Percentiles rank a stretch among this genome's conserved stretches.
phyloP scores from a whole-genome alignment of 495 filamentous ascomycete genomes.

The Podospora comata region DNA sequence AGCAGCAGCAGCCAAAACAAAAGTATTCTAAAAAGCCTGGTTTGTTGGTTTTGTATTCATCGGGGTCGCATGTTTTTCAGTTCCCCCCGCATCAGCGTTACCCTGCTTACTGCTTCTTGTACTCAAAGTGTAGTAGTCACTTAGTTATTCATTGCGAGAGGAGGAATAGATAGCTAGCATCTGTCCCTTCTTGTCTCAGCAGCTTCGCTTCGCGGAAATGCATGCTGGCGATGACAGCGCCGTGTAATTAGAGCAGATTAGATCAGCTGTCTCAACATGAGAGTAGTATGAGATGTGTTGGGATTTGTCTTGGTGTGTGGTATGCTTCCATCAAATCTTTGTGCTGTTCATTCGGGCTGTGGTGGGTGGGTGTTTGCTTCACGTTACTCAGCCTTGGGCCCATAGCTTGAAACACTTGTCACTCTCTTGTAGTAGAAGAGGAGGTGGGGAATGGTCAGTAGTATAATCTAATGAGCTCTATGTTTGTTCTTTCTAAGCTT shows the following conservation, averaged over 20 bases:
- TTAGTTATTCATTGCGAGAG: not conserved
- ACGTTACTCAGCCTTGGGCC: too few relatives aligned
- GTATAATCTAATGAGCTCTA: too few relatives aligned
- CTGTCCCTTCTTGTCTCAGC: not conserved
- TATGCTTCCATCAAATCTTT: too few relatives aligned
- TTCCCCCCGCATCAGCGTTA: not conserved
- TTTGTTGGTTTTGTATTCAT: not conserved
- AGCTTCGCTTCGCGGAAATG: not conserved
- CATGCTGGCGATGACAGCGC: not conserved
- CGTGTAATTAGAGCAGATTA: not conserved
- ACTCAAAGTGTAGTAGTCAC: not conserved
- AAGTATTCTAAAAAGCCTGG: not conserved
- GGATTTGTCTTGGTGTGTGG: not conserved
- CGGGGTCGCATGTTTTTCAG: not conserved
- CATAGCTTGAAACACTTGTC: too few relatives aligned
- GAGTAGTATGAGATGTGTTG: not conserved
- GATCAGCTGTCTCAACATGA: not conserved
- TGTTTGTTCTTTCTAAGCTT: too few relatives aligned
- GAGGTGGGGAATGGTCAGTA: too few relatives aligned
- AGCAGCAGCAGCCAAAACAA: not conserved
- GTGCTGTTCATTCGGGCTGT: too few relatives aligned
- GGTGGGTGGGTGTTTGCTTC: too few relatives aligned
- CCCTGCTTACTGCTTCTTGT: not conserved
- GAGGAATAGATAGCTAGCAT: not conserved
- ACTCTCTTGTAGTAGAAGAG: too few relatives aligned